A percentile compares a stretch with the other conserved stretches of the same genome.
Evolutionary conservation across 352 stramenopile species (phyloP).

Genomic region (Globisporangium ultimum): DNA sequence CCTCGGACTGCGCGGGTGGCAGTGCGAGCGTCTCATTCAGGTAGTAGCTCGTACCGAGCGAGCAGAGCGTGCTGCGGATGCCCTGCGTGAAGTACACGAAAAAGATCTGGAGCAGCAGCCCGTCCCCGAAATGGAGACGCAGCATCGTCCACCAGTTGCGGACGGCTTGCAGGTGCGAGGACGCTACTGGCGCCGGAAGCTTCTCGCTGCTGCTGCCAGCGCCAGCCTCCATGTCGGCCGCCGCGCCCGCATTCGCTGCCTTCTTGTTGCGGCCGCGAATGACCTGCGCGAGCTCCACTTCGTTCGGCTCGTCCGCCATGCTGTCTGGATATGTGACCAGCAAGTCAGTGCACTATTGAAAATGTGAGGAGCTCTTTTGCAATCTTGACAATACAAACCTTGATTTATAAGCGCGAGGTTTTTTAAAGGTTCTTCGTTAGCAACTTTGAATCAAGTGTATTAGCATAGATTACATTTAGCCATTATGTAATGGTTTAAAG

Average conservation of each 20-base stretch:
- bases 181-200: not conserved
- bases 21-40: constrained; percentile 74
- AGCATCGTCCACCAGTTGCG: constrained; percentile 58
- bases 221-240: constrained; percentile 11
- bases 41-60: constrained; percentile 75
- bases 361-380: not conserved
- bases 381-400: too few species aligned
- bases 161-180: constrained; percentile 34
- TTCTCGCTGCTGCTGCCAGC: constrained; percentile 16
- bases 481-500: too few species aligned
- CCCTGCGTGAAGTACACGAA: constrained; percentile 85
- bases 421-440: too few species aligned
- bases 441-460: too few species aligned
- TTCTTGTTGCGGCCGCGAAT: constrained; percentile 68
- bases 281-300: constrained; percentile 16
- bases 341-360: too few species aligned
- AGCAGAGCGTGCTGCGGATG: constrained; percentile 73
- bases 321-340: not conserved
- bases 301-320: constrained; percentile 37
- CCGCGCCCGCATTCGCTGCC: constrained; percentile 11
- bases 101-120: constrained; percentile 74
- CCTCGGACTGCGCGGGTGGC: constrained; percentile 58
- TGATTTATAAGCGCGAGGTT: too few species aligned
- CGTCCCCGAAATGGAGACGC: constrained; percentile 64
- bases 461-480: too few species aligned